phyloP scores from a whole-genome alignment of 768 basidiomycete species.

The Phlebiopsis flavidoalba region DNA sequence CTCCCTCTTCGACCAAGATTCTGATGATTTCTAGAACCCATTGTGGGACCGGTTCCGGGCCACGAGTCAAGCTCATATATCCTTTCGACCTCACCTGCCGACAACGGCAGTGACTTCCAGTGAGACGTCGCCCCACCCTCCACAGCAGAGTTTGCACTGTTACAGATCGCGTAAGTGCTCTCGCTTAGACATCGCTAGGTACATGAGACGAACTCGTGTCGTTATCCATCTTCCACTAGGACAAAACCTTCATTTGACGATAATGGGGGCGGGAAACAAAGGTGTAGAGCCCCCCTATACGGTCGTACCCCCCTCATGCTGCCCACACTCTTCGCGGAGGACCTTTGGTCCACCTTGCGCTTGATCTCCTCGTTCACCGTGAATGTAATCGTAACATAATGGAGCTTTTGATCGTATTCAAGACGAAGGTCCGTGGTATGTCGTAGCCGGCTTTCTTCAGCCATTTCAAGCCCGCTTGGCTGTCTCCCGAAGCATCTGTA shows the following conservation, averaged over 20 bases:
- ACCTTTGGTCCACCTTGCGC: background rate
- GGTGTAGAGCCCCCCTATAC: slow-evolving; percentile 11
- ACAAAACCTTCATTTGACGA: slow-evolving; percentile 11
- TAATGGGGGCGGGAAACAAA: slow-evolving; percentile 10
- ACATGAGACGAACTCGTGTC: slow-evolving; percentile 10
- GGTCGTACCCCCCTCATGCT: background rate
- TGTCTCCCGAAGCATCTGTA: slow-evolving; percentile 12
- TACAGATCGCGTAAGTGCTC: background rate
- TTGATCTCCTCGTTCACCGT: slow-evolving; percentile 1
- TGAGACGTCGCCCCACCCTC: slow-evolving; percentile 13
- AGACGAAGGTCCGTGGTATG: slow-evolving; percentile 7
- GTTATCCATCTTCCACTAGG: slow-evolving; percentile 13
- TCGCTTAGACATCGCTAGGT: background rate
- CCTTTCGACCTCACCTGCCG: slow-evolving; percentile 2
- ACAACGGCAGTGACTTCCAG: slow-evolving; percentile 8
- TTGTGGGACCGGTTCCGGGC: slow-evolving; percentile 4
- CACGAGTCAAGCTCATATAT: slow-evolving; percentile 4
- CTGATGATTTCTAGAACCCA: slow-evolving; percentile 8
- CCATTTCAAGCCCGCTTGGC: slow-evolving; percentile 13
- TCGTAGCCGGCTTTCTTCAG: slow-evolving; percentile 10
- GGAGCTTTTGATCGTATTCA: slow-evolving; percentile 12
- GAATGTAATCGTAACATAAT: slow-evolving; percentile 14
- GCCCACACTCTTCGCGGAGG: slow-evolving; percentile 1
- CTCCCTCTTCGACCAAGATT: slow-evolving; percentile 1
- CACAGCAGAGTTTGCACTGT: slow-evolving; percentile 14